Conservation (phyloP, 2,329 filamentous ascomycete species). For the Fusarium penzigii region DNA sequence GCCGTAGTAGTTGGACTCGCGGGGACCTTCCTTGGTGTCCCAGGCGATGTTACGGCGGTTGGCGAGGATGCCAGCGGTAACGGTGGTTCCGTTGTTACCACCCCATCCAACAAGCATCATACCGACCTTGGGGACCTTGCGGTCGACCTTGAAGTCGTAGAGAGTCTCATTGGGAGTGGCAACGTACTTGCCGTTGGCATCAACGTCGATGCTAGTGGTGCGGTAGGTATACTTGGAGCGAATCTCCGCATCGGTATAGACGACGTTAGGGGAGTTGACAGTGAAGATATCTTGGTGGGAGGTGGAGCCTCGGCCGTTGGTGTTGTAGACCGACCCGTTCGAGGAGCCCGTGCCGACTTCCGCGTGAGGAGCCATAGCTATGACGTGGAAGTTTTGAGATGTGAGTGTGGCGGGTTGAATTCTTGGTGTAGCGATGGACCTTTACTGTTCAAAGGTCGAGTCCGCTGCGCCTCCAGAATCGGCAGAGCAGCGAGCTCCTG, state of each 20-base stretch:
- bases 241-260: slow-evolving; percentile 86
- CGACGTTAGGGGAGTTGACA: slow-evolving; percentile 89
- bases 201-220: slow-evolving; percentile 79
- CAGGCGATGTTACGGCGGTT: slow-evolving; percentile 85
- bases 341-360: slow-evolving; percentile 56
- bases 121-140: slow-evolving; percentile 88
- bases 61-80: slow-evolving; percentile 95
- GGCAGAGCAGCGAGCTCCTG: slow-evolving; percentile 92
- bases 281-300: slow-evolving; percentile 69
- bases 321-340: slow-evolving; percentile 59
- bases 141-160: slow-evolving; percentile 98
- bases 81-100: slow-evolving; percentile 97
- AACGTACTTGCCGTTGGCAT: slow-evolving; percentile 73
- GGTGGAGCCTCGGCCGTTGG: slow-evolving; percentile 39
- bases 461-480: slow-evolving; percentile 81
- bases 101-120: slow-evolving; percentile 98
- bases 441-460: slow-evolving; percentile 61
- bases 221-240: slow-evolving; percentile 95
- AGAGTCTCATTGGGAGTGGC: slow-evolving; percentile 84
- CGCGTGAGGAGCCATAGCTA: slow-evolving; percentile 89
- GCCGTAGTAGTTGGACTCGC: slow-evolving; percentile 93
- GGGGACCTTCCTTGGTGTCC: slow-evolving; percentile 90
- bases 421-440: slow-evolving; percentile 31
- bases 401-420: slow-evolving; percentile 27
- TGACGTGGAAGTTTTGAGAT: slow-evolving; percentile 25